Base-by-base conservation (phyloP, 805 yeast species). In the Lipomyces mesembrius region DNA sequence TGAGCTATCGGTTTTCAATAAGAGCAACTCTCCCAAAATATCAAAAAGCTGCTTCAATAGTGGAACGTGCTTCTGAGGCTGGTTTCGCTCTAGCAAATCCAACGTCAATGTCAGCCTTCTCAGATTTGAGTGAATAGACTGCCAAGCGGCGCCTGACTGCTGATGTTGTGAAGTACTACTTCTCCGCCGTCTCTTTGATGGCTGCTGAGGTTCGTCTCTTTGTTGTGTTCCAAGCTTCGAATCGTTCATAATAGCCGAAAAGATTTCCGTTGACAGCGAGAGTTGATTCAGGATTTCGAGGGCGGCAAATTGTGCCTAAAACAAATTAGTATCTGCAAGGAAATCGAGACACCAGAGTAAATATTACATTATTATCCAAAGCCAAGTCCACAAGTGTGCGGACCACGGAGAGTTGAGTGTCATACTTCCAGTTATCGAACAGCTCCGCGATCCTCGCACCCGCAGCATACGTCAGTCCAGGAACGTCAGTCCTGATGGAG, bases 1-100 rank as follows among this genome's bases (percentile, higher is more conserved):
- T 65, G 92, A 91, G 53, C 97, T 97, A 76, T 93, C 98, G 70
- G 87, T 87, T 56, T 96, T 97, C 59, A 95, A 82, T 35, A 96
- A 72, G 54, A 79, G 71, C 25, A 79, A 72, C 61, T 81, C 82
- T 25, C 80, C 79, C n/a, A 81, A 76, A 39, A 79, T 73, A 14
- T 72, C 73, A 61, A 81, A 81, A 39, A 81, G 69, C 39, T 74
- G 74, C 4, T 75, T 71, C 22, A 81, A 73, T 7, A 74, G 71
- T 29, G 67, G 71, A 5, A 73, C 76, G 32, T 74, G 72, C 20
- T 74, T 68, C 11, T 66, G 74, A 11, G 74, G 73, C 17, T 77
- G 75, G 17, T 73, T 72, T 11, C 80, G 81, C 72, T 93, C 97
- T 60, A 93, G 79, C 2, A 93, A 83, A 75, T 95, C 98, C 71